Percentiles rank a stretch among this genome's conserved stretches.
Conservation (phyloP, 257 asterid genomes). For the Phtheirospermum japonicum region DNA sequence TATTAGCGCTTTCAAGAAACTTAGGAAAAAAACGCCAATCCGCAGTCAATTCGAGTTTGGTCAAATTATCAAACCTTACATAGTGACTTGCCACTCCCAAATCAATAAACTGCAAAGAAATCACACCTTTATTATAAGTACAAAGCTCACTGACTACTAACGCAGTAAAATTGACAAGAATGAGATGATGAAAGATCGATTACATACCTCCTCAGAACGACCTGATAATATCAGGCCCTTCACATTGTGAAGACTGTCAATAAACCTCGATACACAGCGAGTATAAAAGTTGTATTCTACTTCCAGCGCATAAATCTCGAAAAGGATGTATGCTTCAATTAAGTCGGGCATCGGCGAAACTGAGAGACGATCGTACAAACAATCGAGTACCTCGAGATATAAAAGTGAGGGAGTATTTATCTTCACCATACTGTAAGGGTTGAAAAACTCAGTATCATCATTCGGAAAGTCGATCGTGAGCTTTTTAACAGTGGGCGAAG, state of each 20-base stretch:
- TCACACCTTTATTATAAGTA: background rate
- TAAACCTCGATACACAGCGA: background rate
- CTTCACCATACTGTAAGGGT: background rate
- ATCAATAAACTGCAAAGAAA: background rate
- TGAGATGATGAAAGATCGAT: background rate
- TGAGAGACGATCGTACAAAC: no score
- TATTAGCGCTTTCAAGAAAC: constrained; percentile 11
- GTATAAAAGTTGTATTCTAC: background rate
- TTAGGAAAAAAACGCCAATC: constrained; percentile 2
- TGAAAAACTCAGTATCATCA: background rate
- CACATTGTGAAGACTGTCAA: background rate
- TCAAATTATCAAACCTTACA: constrained; percentile 4
- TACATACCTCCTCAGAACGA: background rate
- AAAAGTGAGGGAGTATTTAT: background rate
- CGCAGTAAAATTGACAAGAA: background rate
- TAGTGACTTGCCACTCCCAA: background rate
- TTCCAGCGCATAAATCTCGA: background rate
- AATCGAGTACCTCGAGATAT: background rate
- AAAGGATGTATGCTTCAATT: background rate
- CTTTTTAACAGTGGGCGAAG: background rate
- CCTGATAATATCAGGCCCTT: background rate
- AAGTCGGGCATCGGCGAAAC: background rate
- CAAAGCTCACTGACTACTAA: background rate
- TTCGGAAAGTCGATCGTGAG: background rate
- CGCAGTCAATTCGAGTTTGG: constrained; percentile 4